A percentile compares a stretch with the other conserved stretches of the same genome.
phyloP scores from a whole-genome alignment of 345 rosid species.

The Passiflora organensis region DNA sequence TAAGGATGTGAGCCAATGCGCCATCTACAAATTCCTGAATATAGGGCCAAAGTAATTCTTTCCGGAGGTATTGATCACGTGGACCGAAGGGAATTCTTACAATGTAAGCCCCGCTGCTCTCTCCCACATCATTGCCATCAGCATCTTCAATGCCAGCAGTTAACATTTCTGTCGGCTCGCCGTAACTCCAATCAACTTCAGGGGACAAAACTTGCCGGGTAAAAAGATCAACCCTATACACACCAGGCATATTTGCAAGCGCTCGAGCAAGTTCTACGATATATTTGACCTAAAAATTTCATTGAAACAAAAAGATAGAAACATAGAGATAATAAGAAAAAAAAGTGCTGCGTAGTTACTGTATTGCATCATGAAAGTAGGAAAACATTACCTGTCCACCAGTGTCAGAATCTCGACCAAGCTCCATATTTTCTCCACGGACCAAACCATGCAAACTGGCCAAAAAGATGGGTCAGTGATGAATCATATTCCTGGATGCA shows the following conservation, averaged over 20 bases:
- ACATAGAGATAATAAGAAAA: not conserved
- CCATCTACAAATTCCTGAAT: constrained; percentile 97
- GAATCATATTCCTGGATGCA: no score
- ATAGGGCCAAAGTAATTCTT: constrained; percentile 85
- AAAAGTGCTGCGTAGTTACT: not conserved
- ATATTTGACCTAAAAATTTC: constrained; percentile 65
- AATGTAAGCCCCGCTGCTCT: constrained; percentile 92
- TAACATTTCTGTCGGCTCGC: constrained; percentile 97
- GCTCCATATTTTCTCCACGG: constrained; percentile 98
- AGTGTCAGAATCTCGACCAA: constrained; percentile 95
- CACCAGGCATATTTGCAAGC: constrained; percentile 94
- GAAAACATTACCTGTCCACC: constrained; percentile 77
- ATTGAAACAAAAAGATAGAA: not conserved
- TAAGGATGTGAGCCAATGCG: constrained; percentile 78
- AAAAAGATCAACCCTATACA: constrained; percentile 90
- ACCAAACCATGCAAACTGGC: constrained; percentile 87
- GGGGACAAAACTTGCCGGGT: constrained; percentile 81
- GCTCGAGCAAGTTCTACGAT: constrained; percentile 95
- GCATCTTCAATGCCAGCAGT: constrained; percentile 56
- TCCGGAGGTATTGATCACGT: constrained; percentile 65
- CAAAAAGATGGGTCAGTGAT: no score
- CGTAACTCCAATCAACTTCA: constrained; percentile 97
- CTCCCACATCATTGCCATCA: constrained; percentile 78
- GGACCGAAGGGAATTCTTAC: constrained; percentile 95
- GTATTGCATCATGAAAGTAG: not conserved